A percentile compares a stretch with the other conserved stretches of the same genome.
Evolutionary conservation across 371 early-diverging fungal species (phyloP).

Genomic region (Mortierella sp.): DNA sequence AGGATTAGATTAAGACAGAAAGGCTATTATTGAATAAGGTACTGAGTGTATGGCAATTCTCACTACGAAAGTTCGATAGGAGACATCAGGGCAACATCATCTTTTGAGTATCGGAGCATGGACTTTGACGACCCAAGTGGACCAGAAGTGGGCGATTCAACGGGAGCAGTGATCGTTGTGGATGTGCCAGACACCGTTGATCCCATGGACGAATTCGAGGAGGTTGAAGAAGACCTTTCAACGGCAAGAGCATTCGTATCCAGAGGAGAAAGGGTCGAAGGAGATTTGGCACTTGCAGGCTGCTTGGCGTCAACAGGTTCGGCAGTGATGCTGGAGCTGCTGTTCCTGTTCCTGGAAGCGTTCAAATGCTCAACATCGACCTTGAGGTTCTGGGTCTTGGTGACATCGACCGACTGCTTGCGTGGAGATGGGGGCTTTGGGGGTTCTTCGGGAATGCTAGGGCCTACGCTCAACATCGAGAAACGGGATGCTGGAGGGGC

Average conservation of each 20-base stretch:
- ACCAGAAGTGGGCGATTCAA: slow-evolving; percentile 3
- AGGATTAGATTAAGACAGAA: too few species aligned
- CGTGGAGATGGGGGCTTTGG: slow-evolving; percentile 20
- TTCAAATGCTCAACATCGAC: slow-evolving; percentile 11
- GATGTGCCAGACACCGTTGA: not conserved
- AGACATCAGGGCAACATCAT: not conserved
- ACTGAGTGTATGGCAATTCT: too few species aligned
- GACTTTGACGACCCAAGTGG: slow-evolving; percentile 24
- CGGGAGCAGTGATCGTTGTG: not conserved
- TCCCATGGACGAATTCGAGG: too few species aligned
- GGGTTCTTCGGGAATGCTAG: slow-evolving; percentile 21
- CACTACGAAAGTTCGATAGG: not conserved
- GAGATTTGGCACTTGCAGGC: not conserved
- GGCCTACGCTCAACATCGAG: slow-evolving; percentile 25
- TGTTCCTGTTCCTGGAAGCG: not conserved
- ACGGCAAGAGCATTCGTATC: too few species aligned
- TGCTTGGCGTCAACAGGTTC: too few species aligned
- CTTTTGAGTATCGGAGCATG: slow-evolving; percentile 20
- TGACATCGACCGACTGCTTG: slow-evolving; percentile 6
- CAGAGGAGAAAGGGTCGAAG: too few species aligned
- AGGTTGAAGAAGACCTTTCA: too few species aligned
- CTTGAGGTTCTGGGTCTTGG: slow-evolving; percentile 39
- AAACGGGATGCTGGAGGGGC: not conserved
- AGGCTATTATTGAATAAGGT: too few species aligned
- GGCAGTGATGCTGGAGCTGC: not conserved